A percentile compares a stretch with the other conserved stretches of the same genome.
These are phyloP conservation scores for Puccinia polysora DNA, from an alignment of 1,284 basidiomycete genomes.

Conservation along the genomic window DNA sequence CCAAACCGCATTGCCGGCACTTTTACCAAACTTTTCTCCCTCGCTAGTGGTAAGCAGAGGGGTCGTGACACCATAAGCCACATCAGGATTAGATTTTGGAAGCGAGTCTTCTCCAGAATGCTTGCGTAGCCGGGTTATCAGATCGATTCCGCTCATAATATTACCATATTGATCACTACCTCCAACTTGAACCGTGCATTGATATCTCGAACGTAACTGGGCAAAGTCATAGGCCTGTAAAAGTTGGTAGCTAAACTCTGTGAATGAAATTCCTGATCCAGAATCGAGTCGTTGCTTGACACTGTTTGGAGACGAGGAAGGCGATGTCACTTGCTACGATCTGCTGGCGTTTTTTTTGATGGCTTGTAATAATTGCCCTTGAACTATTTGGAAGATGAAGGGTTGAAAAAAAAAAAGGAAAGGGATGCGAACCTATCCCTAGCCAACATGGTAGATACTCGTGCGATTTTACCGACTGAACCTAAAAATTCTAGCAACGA, in stretches of 20 bases:
- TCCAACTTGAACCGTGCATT: constrained; percentile 83
- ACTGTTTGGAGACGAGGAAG: constrained; percentile 55
- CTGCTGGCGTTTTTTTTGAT: not conserved
- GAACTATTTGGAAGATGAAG: not conserved
- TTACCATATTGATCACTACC: constrained; percentile 99
- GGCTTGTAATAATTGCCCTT: not conserved
- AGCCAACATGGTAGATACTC: constrained; percentile 83
- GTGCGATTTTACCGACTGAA: constrained; percentile 70
- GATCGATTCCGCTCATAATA: constrained; percentile 82
- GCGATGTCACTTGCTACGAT: constrained; percentile 26
- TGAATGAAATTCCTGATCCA: constrained; percentile 80
- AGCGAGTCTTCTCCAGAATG: constrained; percentile 34
- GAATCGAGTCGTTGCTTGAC: constrained; percentile 70
- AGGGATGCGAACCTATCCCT: constrained; percentile 68
- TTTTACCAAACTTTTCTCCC: constrained; percentile 97
- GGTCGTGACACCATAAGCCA: constrained; percentile 80
- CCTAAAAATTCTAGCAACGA: constrained; percentile 79
- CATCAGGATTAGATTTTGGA: constrained; percentile 50
- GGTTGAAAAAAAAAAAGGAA: not conserved
- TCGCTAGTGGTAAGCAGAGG: constrained; percentile 83
- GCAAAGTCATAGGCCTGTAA: constrained; percentile 95
- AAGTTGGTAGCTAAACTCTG: constrained; percentile 95
- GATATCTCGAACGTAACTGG: constrained; percentile 64
- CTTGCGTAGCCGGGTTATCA: constrained; percentile 58
- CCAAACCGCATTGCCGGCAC: constrained; percentile 92